Conservation (phyloP, 257 asterid genomes). For the Thymus mandschuricus region DNA sequence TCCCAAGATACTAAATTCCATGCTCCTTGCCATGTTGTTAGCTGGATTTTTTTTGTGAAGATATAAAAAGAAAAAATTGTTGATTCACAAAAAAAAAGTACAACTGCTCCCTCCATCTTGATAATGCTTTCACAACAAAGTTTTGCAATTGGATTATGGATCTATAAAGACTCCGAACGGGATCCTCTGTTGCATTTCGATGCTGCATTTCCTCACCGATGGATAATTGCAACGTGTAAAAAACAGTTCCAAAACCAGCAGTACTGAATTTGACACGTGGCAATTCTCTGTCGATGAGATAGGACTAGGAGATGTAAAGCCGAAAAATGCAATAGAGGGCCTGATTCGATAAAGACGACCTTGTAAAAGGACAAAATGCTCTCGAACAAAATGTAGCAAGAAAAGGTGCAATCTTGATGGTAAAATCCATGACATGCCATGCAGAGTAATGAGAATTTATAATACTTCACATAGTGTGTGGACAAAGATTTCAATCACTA, state of each 20-base stretch:
- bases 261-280: no score
- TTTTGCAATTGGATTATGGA: constrained; percentile 33
- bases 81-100: constrained; percentile 22
- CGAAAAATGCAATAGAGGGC: no score
- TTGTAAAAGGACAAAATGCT: constrained; percentile 19
- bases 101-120: constrained; percentile 22
- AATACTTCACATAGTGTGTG: constrained; percentile 13
- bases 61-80: constrained; percentile 23
- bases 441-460: constrained; percentile 9
- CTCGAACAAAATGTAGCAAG: constrained; percentile 29
- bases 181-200: no score
- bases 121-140: background rate
- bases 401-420: background rate
- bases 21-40: constrained; percentile 27
- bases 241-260: no score
- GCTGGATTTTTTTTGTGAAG: constrained; percentile 34
- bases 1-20: constrained; percentile 37
- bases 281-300: no score
- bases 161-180: background rate
- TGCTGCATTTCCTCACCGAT: no score
- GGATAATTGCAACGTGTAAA: no score
- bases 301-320: no score
- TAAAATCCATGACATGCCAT: constrained; percentile 30
- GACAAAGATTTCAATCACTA: constrained; percentile 36
- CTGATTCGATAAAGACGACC: background rate